A percentile compares a stretch with the other conserved stretches of the same genome.
These are phyloP conservation scores for Grosmannia serpens DNA, from an alignment of 2,329 filamentous ascomycete genomes.

Conservation along the genomic window DNA sequence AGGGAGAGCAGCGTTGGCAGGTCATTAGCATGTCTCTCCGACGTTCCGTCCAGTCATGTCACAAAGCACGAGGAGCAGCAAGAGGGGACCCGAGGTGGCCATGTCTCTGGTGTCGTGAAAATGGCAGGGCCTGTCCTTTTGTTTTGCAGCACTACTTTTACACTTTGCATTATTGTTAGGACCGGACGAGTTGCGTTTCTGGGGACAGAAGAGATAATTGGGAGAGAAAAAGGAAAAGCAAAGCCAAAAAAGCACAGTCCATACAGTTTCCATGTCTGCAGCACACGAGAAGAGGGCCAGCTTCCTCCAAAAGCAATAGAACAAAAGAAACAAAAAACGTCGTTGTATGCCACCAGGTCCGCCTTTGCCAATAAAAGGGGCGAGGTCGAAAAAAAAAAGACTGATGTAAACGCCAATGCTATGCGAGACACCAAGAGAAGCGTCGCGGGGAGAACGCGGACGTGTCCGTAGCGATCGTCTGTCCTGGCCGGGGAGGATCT, in stretches of 20 bases:
- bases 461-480: too few species aligned
- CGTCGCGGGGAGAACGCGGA: too few species aligned
- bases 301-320: neutral
- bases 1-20: too few species aligned
- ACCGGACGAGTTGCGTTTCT: neutral
- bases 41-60: too few species aligned
- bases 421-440: neutral
- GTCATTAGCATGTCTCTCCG: too few species aligned
- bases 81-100: neutral
- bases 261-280: neutral
- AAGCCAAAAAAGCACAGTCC: neutral
- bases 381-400: neutral
- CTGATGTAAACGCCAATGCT: constrained; percentile 2
- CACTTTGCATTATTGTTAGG: neutral
- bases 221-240: neutral
- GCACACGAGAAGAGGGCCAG: neutral
- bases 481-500: too few species aligned
- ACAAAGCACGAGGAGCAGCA: too few species aligned
- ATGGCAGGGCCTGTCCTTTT: neutral
- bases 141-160: neutral
- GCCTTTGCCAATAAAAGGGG: neutral
- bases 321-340: too few species aligned
- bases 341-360: neutral
- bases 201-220: neutral
- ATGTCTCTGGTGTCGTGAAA: neutral